phyloP scores from a whole-genome alignment of 768 basidiomycete genomes.

The Dioszegia crocea region DNA sequence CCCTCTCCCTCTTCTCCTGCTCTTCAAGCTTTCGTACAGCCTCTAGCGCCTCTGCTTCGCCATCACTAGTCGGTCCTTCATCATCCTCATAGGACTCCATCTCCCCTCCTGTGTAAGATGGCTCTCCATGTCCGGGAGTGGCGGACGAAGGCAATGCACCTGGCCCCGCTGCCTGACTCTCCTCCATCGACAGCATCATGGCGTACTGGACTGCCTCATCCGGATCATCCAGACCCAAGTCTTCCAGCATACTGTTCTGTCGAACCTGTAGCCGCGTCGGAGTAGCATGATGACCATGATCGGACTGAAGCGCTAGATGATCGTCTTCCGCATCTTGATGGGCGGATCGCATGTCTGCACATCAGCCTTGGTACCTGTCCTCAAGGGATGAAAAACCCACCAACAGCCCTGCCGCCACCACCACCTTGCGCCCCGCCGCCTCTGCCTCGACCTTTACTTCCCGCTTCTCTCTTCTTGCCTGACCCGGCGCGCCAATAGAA shows the following conservation, averaged over 20 bases:
- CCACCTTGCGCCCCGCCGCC: slow-evolving; percentile 15
- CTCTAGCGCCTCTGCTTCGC: slow-evolving; percentile 21
- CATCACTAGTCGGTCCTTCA: background rate
- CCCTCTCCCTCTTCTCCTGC: slow-evolving; percentile 32
- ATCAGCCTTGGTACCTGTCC: background rate
- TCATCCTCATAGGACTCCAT: background rate
- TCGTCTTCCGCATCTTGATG: slow-evolving; percentile 31
- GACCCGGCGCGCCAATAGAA: slow-evolving; percentile 44
- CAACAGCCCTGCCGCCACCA: background rate
- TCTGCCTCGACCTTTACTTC: slow-evolving; percentile 22
- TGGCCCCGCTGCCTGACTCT: background rate
- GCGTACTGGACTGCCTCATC: slow-evolving; percentile 48
- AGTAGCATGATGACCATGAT: background rate
- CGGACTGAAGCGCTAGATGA: slow-evolving; percentile 20
- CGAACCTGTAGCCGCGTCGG: slow-evolving; percentile 17
- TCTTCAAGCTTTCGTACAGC: slow-evolving; percentile 24
- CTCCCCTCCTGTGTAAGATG: background rate
- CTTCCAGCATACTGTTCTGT: slow-evolving; percentile 31
- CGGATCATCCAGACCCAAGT: slow-evolving; percentile 39
- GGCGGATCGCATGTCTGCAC: slow-evolving; percentile 32
- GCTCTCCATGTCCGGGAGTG: too few relatives aligned
- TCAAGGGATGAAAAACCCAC: background rate
- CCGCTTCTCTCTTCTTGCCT: slow-evolving; percentile 27
- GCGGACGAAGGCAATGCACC: background rate
- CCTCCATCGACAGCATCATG: slow-evolving; percentile 43